Percentiles rank a stretch among this genome's conserved stretches.
Conservation (phyloP, 2,329 filamentous ascomycete species). For the Paraphaeosphaeria minitans region DNA sequence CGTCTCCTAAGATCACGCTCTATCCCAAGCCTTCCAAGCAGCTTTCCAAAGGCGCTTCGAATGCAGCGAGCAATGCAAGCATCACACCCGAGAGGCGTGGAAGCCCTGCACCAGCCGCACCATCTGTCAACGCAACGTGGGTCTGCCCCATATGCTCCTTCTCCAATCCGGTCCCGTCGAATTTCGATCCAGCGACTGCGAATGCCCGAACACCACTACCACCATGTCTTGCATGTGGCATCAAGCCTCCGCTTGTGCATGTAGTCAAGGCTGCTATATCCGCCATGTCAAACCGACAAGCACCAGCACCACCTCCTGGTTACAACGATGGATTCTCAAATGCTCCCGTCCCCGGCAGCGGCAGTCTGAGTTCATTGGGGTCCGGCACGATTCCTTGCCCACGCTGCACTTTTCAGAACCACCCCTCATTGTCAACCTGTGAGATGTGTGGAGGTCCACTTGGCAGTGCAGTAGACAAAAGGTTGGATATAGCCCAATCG, state of each 20-base stretch:
- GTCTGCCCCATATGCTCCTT: conserved; percentile 96
- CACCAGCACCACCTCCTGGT: conserved; percentile 34
- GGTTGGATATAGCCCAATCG: conserved; percentile 47
- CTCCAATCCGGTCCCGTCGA: conserved; percentile 88
- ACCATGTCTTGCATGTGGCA: conserved; percentile 90
- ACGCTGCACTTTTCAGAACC: conserved; percentile 91
- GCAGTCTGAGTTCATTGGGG: conserved; percentile 9
- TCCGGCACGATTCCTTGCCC: conserved; percentile 62
- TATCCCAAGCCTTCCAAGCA: conserved; percentile 79
- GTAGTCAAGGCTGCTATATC: conserved; percentile 86
- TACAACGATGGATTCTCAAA: conserved; percentile 39
- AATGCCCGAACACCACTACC: conserved; percentile 79
- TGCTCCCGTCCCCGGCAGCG: conserved; percentile 12
- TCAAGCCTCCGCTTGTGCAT: conserved; percentile 83
- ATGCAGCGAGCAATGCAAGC: conserved; percentile 48
- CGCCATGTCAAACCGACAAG: conserved; percentile 66
- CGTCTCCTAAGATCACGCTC: conserved; percentile 89
- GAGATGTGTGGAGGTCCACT: conserved; percentile 89
- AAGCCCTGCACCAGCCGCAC: conserved; percentile 52
- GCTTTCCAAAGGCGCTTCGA: conserved; percentile 58
- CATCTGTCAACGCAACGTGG: conserved; percentile 76
- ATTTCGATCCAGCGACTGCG: conserved; percentile 85
- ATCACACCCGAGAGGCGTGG: conserved; percentile 42
- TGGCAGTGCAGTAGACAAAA: conserved; percentile 56
- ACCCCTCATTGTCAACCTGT: conserved; percentile 82